Conservation (phyloP, 1,284 basidiomycete species). For the Heliocybe sulcata region DNA sequence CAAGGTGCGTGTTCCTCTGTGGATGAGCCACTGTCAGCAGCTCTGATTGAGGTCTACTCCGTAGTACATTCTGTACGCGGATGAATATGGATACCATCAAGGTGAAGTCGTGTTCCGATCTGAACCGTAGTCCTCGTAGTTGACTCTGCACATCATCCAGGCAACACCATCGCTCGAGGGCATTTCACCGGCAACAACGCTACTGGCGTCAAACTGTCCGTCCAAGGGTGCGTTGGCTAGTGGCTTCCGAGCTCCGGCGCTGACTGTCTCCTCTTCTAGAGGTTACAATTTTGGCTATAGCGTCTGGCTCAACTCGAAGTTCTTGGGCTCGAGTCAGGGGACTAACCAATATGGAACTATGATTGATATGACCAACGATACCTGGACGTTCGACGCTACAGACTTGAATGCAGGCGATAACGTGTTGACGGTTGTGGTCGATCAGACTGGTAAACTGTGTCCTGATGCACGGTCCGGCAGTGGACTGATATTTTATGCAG, state of each 20-base stretch:
- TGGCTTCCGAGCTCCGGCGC: not conserved
- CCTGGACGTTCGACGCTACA: constrained; percentile 18
- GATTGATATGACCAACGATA: constrained; percentile 15
- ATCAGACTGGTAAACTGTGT: constrained; percentile 21
- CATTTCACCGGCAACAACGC: constrained; percentile 30
- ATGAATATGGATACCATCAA: constrained; percentile 35
- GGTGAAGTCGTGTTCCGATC: constrained; percentile 11
- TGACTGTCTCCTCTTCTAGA: constrained; percentile 13
- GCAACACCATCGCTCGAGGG: constrained; percentile 31
- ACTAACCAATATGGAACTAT: constrained; percentile 10
- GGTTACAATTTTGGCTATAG: constrained; percentile 37
- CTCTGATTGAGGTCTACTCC: not conserved
- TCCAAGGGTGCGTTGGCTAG: constrained; percentile 29
- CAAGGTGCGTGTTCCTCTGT: constrained; percentile 17
- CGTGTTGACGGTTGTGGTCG: constrained; percentile 22
- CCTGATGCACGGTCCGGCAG: not conserved
- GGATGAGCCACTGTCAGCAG: not conserved
- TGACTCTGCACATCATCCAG: constrained; percentile 7
- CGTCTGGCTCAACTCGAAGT: constrained; percentile 35
- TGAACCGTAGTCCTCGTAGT: not conserved
- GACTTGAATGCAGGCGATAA: constrained; percentile 25
- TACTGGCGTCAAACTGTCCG: constrained; percentile 31
- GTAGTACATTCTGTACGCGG: constrained; percentile 28
- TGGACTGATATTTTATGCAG: constrained; percentile 4
- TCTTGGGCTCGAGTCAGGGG: constrained; percentile 35